Evolutionary conservation across 345 rosid genomes (phyloP).

Genomic region (Brassica carinata): DNA sequence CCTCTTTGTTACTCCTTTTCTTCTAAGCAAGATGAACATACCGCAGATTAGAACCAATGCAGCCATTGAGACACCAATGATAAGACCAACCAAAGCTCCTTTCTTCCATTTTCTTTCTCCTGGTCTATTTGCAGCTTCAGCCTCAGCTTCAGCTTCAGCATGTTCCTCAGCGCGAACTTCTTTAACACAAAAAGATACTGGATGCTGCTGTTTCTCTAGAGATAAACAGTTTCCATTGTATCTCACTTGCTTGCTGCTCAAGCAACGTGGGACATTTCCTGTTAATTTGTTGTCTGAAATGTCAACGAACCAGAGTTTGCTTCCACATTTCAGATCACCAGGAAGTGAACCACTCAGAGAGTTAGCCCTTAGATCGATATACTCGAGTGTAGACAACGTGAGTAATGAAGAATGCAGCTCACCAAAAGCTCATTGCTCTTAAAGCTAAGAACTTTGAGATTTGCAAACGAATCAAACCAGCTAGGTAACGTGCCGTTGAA

Average conservation of each 20-base stretch:
- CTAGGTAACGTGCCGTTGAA: constrained; percentile 62
- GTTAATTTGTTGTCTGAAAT: constrained; percentile 61
- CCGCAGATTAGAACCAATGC: constrained; percentile 45
- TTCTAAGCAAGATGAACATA: constrained; percentile 44
- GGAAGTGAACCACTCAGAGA: constrained; percentile 58
- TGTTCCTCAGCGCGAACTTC: constrained; percentile 34
- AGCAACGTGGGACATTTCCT: constrained; percentile 61
- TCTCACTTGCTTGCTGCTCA: constrained; percentile 46
- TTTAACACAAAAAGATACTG: constrained; percentile 52
- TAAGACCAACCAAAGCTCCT: constrained; percentile 48
- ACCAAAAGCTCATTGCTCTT: constrained; percentile 55
- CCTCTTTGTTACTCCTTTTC: constrained; percentile 51
- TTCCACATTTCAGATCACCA: constrained; percentile 51
- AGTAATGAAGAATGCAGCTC: constrained; percentile 54
- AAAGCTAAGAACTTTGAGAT: constrained; percentile 55
- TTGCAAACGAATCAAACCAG: constrained; percentile 55
- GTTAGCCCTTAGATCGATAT: constrained; percentile 60
- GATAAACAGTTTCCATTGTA: constrained; percentile 66
- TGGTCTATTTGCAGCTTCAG: constrained; percentile 25
- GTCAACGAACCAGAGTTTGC: constrained; percentile 57
- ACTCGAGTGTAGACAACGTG: constrained; percentile 54
- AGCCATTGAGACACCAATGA: constrained; percentile 43
- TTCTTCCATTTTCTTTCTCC: constrained; percentile 42
- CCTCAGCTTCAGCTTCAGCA: constrained; percentile 27
- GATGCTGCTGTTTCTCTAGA: constrained; percentile 48